Conservation (phyloP, 768 basidiomycete species). For the Gloeopeniophorella convolvens region DNA sequence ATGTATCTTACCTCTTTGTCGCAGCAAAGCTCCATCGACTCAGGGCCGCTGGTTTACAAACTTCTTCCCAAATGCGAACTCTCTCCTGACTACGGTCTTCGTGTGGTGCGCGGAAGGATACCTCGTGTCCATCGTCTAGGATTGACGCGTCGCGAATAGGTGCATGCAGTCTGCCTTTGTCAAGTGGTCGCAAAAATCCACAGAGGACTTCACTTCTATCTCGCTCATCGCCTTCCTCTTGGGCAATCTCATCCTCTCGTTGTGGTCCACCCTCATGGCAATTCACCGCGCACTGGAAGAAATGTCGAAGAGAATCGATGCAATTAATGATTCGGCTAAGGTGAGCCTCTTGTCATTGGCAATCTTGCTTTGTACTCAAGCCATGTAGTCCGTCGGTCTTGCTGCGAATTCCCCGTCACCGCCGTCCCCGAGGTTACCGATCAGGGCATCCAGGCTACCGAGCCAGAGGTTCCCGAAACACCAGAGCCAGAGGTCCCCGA, state of each 20-base stretch:
- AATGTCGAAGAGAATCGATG: neutral
- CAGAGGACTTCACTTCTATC: neutral
- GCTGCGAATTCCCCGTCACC: neutral
- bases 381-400: neutral
- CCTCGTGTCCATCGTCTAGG: neutral
- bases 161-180: neutral
- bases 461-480: neutral
- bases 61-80: too few species aligned
- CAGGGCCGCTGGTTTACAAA: too few species aligned
- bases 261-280: slow-evolving; percentile 1
- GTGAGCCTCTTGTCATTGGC: neutral
- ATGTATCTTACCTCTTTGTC: too few species aligned
- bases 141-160: neutral
- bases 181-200: neutral
- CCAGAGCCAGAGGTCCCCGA: too few species aligned
- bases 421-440: neutral
- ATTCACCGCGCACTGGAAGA: neutral
- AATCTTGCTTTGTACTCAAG: neutral
- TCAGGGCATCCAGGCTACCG: neutral
- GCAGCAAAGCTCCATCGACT: too few species aligned
- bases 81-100: too few species aligned
- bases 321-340: slow-evolving; percentile 2
- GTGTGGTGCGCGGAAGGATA: neutral
- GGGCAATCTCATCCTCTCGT: neutral
- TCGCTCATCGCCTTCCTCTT: slow-evolving; percentile 2